Evolutionary conservation across 352 stramenopile species (phyloP), one percentile per base, ranked within the genome.

Genomic region (Phytophthora sojae): DNA sequence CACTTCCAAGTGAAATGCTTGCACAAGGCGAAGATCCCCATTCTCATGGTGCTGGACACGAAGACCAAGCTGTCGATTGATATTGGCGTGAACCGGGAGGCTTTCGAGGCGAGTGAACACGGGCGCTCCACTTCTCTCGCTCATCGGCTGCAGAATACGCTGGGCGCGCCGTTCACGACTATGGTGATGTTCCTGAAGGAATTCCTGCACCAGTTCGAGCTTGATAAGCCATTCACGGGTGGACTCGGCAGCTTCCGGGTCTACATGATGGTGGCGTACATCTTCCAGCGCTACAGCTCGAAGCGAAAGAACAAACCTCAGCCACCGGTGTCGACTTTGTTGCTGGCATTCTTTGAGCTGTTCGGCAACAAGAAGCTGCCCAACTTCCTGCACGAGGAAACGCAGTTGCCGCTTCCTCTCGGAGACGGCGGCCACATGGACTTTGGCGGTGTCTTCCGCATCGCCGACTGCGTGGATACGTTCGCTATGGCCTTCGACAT

Each of bases 161-260:
- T 92, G 8, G 84, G 86, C 0, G 39, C n/a, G 17, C 55, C 75
- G 25, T 95, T 92, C 64, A 81, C 66, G 0, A 75, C 73, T 32
- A 68, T 95, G 26, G 81, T 92, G 14, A 73, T 77, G 52, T 90
- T 93, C 39, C 57, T 95, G 12, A 94, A 94, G 64, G 86, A 94
- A 64, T 93, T 93, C 64, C 30, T 94, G 60, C 81, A 93, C 54
- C 83, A 94, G 57, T 91, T 90, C 29, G 82, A 89, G 2, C 71
- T 95, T 4, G 85, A 94, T 76, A 95, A 94, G 52, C 88, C 85
- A 6, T 94, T 90, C 61, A 93, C 86, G 9, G 88, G 86, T 15
- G 88, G 88, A 0, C 69, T 95, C 12, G 88, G 86, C 5, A 94
- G 88, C 70, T 95, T 89, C 62, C 82, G 88, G 2, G 68, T 95